Evolutionary conservation across 73 alveolate species (phyloP), one percentile per base, ranked within the genome.

Genomic region (Stentor roeselii): DNA sequence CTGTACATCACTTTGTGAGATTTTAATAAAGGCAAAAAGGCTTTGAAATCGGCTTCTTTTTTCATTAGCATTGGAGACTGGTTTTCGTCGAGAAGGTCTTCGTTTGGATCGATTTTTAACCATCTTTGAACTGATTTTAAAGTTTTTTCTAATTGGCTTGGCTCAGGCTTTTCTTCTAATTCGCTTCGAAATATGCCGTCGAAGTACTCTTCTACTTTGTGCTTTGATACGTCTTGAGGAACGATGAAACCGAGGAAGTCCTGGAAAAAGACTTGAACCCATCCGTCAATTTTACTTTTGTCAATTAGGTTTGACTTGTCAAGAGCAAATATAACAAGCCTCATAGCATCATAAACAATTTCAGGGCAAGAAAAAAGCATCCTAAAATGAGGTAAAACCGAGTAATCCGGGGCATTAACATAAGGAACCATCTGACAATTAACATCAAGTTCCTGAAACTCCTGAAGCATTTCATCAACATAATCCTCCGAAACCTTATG

Each of bases 351-450:
- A 34, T 67, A 21, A 27, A 67, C 14, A 30, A 2, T 2, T 30
- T 21, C 42, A 1, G n/a, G 80, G 2, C 21, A 32, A 2, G n/a
- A 21, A 1, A 67, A 67, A 30, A 67, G 41, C 1, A 67, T 36
- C 37, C 80, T 36, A 34, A 67, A 67, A 21, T 67, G 80, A n/a
- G 80, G 80, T 32, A 67, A 67, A 67, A 40, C 34, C 14, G 80
- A 21, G 34, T 67, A 67, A 21, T 67, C 80, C 11, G 37, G 2
- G 37, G 41, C 80, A 2, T 67, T 67, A 30, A 21, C 34, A 67
- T 21, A 67, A n/a, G n/a, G n/a, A n/a, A n/a, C n/a, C n/a, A n/a
- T n/a, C n/a, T n/a, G n/a, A n/a, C n/a, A n/a, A 27, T 21, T 36
- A 1, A 21, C 0, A 2, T 67, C 80, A 21, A 67, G 80, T 32